Percentiles rank a stretch among this genome's conserved stretches.
Evolutionary conservation across 176 grass and related monocot genomes (phyloP).

Genomic region (Dactylis glomerata): DNA sequence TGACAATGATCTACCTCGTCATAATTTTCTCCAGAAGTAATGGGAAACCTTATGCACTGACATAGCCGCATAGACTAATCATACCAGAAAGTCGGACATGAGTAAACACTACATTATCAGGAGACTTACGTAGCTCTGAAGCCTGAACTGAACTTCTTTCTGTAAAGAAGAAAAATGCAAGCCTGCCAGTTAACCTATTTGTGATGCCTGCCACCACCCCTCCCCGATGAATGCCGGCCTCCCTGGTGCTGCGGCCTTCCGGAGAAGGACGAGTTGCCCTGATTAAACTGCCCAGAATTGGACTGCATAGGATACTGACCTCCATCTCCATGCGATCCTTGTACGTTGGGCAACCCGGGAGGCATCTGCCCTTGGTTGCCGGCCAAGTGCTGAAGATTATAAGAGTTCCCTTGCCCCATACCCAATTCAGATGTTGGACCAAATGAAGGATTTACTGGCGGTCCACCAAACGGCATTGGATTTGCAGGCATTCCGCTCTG

Average conservation of each 20-base stretch:
- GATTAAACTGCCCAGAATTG: conserved; percentile 38
- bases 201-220: conserved; percentile 30
- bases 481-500: conserved; percentile 21
- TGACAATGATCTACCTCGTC: neutral
- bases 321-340: conserved; percentile 30
- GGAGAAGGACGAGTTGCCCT: conserved; percentile 46
- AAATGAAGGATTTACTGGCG: conserved; percentile 23
- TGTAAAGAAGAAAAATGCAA: neutral
- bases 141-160: neutral
- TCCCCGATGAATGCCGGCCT: conserved; percentile 37
- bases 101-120: neutral
- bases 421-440: conserved; percentile 8
- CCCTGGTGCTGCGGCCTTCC: conserved; percentile 43
- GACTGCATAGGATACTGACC: conserved; percentile 3
- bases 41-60: neutral
- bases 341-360: conserved; percentile 19
- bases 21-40: neutral
- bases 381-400: conserved; percentile 15
- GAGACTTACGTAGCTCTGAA: neutral
- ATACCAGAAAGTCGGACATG: neutral
- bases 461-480: conserved; percentile 29
- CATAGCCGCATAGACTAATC: neutral
- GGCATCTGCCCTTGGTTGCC: conserved; percentile 18
- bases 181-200: conserved; percentile 1
- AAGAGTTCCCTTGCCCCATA: conserved; percentile 36